Conservation (phyloP, 2,329 filamentous ascomycete species). For the Rugonectria rugulosa region DNA sequence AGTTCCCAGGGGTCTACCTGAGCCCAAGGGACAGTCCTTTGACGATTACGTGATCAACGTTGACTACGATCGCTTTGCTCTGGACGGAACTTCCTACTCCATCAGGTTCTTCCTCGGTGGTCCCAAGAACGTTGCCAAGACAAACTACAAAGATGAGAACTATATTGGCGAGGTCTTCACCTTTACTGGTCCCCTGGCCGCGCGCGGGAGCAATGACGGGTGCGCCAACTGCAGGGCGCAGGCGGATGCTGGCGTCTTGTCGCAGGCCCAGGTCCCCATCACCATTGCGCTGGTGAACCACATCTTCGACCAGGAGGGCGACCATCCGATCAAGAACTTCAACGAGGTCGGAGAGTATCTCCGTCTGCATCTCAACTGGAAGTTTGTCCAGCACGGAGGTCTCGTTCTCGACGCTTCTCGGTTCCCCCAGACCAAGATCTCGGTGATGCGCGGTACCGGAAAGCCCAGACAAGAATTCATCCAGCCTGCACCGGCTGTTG, state of each 20-base stretch:
- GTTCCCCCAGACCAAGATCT: slow-evolving; percentile 1
- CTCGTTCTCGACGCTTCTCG: not conserved
- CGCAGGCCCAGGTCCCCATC: slow-evolving; percentile 9
- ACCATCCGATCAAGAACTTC: not conserved
- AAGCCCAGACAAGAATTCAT: not conserved
- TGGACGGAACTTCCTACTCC: not conserved
- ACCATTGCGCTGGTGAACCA: slow-evolving; percentile 10
- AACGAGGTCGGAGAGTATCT: not conserved
- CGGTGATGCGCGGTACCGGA: not conserved
- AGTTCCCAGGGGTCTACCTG: not conserved
- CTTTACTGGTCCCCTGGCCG: not conserved
- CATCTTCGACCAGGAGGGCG: not conserved
- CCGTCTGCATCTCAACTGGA: slow-evolving; percentile 9
- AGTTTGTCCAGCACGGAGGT: slow-evolving; percentile 1
- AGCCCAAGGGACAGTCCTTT: not conserved
- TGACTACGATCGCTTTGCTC: slow-evolving; percentile 4
- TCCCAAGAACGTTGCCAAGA: not conserved
- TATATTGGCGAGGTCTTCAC: not conserved
- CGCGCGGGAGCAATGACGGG: not conserved
- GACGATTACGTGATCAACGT: slow-evolving; percentile 15
- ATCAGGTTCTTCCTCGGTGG: slow-evolving; percentile 10
- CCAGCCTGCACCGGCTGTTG: too few relatives aligned
- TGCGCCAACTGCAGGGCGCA: slow-evolving; percentile 3
- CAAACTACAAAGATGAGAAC: not conserved
- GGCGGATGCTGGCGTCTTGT: not conserved